Evolutionary conservation across 192 early-diverging fungal genomes (phyloP).

Genomic region (Coemansia sp.): DNA sequence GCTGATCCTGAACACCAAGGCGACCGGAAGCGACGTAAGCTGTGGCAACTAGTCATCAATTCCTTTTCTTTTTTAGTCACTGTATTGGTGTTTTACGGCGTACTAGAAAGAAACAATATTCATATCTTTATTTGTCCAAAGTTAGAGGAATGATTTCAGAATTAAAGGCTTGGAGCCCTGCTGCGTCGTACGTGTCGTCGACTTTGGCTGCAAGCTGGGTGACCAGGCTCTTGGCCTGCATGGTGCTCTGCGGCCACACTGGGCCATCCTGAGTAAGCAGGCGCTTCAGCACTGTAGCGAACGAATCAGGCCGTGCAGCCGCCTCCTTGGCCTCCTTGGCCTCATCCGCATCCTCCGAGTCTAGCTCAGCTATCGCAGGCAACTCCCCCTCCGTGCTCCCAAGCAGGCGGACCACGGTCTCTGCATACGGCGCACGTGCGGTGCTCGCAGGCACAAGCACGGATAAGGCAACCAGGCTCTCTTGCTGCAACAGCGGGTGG

Average conservation of each 20-base stretch:
- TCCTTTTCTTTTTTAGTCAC: not conserved
- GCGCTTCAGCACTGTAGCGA: constrained; percentile 10
- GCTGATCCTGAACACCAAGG: constrained; percentile 83
- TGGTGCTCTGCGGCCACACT: constrained; percentile 31
- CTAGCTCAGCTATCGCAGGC: not conserved
- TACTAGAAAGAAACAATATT: not conserved
- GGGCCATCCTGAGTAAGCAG: constrained; percentile 10
- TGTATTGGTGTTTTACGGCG: not conserved
- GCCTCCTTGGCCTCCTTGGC: not conserved
- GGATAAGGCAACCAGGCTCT: constrained; percentile 43
- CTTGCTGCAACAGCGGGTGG: constrained; percentile 48
- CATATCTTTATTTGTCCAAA: not conserved
- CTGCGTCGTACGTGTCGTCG: not conserved
- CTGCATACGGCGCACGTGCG: not conserved
- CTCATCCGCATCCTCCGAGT: not conserved
- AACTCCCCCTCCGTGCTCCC: no score
- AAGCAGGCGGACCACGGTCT: not conserved
- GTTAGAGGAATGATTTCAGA: not conserved
- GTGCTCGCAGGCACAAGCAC: constrained; percentile 18
- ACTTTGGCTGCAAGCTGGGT: constrained; percentile 10
- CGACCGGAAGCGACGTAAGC: constrained; percentile 49
- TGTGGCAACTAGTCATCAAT: constrained; percentile 34
- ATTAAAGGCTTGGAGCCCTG: not conserved
- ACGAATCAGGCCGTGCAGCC: not conserved
- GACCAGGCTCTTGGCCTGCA: constrained; percentile 47